Conservation (phyloP, 305 asterid genomes). For the Coffea humblotiana region DNA sequence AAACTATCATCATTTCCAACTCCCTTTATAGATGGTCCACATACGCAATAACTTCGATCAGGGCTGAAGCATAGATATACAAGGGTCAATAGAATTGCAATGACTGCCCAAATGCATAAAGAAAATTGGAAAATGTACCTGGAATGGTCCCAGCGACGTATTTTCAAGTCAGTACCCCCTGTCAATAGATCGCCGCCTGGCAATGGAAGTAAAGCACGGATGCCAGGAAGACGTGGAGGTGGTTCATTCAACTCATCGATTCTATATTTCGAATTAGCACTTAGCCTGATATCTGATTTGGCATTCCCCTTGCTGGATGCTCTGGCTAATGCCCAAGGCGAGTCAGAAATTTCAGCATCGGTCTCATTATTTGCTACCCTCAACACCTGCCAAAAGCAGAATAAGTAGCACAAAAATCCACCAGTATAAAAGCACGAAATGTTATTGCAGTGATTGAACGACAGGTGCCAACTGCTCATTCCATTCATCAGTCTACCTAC, state of each 20-base stretch:
- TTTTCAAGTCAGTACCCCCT: conserved; percentile 95
- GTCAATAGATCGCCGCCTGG: conserved; percentile 97
- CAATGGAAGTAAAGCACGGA: conserved; percentile 95
- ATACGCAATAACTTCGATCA: conserved; percentile 81
- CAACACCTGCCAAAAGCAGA: conserved; percentile 53
- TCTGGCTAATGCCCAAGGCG: conserved; percentile 79
- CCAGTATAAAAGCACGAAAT: background rate
- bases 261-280: conserved; percentile 66
- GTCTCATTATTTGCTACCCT: conserved; percentile 70
- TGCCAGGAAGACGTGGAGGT: conserved; percentile 76
- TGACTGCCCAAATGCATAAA: conserved; percentile 4
- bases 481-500: background rate
- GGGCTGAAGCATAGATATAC: conserved; percentile 59
- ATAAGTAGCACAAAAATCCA: conserved; percentile 6
- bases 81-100: conserved; percentile 13
- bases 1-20: conserved; percentile 78
- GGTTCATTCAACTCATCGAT: conserved; percentile 85
- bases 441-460: background rate
- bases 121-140: conserved; percentile 31
- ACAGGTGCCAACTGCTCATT: background rate
- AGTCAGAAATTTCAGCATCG: conserved; percentile 64
- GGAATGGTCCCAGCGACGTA: conserved; percentile 97
- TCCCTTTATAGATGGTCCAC: conserved; percentile 93
- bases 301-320: conserved; percentile 58
- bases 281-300: conserved; percentile 65